These are phyloP conservation scores for Xylariomycetidae sp. DNA, from an alignment of 2,329 filamentous ascomycete genomes.

Conservation along the genomic window DNA sequence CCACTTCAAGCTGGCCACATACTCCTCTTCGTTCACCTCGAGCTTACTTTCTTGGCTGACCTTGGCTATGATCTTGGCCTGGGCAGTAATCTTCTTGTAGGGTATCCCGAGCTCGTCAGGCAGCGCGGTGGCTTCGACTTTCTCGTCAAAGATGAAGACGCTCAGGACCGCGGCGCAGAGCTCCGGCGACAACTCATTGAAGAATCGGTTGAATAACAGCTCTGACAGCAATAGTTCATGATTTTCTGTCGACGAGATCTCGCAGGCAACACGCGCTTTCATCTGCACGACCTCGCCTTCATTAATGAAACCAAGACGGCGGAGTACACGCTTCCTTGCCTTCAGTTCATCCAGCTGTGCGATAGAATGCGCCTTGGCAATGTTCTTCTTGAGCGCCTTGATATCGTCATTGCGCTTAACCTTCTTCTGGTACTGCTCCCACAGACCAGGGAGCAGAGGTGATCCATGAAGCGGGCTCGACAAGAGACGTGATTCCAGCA, in stretches of 20 bases:
- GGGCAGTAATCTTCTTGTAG: constrained; percentile 78
- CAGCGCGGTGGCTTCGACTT: constrained; percentile 71
- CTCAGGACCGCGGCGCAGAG: constrained; percentile 81
- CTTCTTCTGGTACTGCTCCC: constrained; percentile 82
- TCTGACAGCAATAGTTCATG: constrained; percentile 93
- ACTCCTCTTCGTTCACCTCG: constrained; percentile 90
- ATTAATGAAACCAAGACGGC: constrained; percentile 92
- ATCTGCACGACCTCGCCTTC: constrained; percentile 93
- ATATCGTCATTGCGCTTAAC: constrained; percentile 71
- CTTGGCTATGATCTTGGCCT: constrained; percentile 85
- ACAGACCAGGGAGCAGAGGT: constrained; percentile 75
- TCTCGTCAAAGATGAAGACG: constrained; percentile 97
- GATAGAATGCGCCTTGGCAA: constrained; percentile 77
- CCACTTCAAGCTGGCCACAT: constrained; percentile 83
- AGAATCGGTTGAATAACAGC: constrained; percentile 93
- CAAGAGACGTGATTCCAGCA: constrained; percentile 84
- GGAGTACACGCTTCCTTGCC: constrained; percentile 88
- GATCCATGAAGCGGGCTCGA: constrained; percentile 91
- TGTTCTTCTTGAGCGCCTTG: constrained; percentile 83
- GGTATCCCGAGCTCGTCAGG: constrained; percentile 84
- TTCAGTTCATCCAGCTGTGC: constrained; percentile 95
- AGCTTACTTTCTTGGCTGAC: constrained; percentile 94
- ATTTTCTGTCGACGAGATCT: constrained; percentile 86
- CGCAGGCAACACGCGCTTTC: constrained; percentile 94
- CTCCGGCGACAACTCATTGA: constrained; percentile 90